These are phyloP conservation scores for Cicer arietinum DNA, from an alignment of 306 rosid genomes.

Conservation along the genomic window DNA sequence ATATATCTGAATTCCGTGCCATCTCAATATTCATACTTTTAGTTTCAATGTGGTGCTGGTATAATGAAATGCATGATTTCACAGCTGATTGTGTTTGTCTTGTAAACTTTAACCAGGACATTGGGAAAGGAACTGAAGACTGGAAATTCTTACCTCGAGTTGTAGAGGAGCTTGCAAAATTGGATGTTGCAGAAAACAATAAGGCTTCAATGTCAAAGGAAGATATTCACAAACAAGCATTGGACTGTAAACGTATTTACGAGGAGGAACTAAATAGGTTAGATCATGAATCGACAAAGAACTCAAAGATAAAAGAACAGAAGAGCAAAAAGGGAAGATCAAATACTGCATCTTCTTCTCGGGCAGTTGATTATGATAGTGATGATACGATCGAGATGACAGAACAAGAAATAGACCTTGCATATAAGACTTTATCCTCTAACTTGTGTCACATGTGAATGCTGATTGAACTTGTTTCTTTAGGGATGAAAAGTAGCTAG, in stretches of 20 bases:
- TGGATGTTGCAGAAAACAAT: slow-evolving; percentile 47
- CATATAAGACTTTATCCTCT: slow-evolving; percentile 62
- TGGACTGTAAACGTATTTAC: slow-evolving; percentile 69
- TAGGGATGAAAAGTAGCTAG: slow-evolving; percentile 34
- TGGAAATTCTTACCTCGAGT: slow-evolving; percentile 83
- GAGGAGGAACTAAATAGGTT: slow-evolving; percentile 62
- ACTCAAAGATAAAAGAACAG: slow-evolving; percentile 44
- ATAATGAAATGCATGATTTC: slow-evolving; percentile 12
- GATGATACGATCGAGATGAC: slow-evolving; percentile 93
- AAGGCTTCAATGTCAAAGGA: slow-evolving; percentile 56
- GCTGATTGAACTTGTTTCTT: slow-evolving; percentile 38
- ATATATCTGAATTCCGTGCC: slow-evolving; percentile 9
- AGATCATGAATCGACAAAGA: slow-evolving; percentile 52
- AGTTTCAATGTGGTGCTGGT: slow-evolving; percentile 32
- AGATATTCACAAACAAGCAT: slow-evolving; percentile 65
- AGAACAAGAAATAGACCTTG: slow-evolving; percentile 79
- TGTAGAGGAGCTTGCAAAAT: slow-evolving; percentile 77
- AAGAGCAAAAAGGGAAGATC: slow-evolving; percentile 42
- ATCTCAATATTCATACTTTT: slow-evolving; percentile 3
- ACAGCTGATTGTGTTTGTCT: slow-evolving; percentile 27
- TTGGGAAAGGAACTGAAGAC: slow-evolving; percentile 62
- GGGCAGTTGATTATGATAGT: slow-evolving; percentile 66
- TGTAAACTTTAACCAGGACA: slow-evolving; percentile 57
- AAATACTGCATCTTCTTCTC: slow-evolving; percentile 31
- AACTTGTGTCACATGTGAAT: slow-evolving; percentile 45